Evolutionary conservation across 1,139 yeast genomes (phyloP).

Genomic region (Magnusiomyces suaveolens): DNA sequence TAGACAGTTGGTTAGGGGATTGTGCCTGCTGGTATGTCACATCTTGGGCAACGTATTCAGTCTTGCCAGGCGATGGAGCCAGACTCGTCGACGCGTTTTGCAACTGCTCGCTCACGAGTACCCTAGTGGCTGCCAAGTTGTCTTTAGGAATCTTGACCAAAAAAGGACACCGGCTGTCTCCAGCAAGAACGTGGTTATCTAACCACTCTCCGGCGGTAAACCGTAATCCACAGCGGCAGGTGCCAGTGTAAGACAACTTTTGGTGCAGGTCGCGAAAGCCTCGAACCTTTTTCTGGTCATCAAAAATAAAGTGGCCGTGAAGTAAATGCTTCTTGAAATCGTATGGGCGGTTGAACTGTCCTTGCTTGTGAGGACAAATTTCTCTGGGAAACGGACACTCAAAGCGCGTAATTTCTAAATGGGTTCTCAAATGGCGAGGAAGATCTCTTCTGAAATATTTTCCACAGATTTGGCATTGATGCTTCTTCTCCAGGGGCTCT

Average conservation of each 20-base stretch:
- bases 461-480: conserved; percentile 47
- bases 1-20: neutral
- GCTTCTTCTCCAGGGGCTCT: conserved; percentile 18
- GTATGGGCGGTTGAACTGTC: conserved; percentile 58
- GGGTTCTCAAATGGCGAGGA: conserved; percentile 57
- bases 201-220: conserved; percentile 50
- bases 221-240: conserved; percentile 49
- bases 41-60: neutral
- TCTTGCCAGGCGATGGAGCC: neutral
- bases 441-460: conserved; percentile 52
- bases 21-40: neutral
- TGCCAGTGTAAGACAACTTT: conserved; percentile 45
- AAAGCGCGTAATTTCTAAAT: conserved; percentile 49
- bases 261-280: conserved; percentile 45
- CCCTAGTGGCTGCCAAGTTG: conserved; percentile 7
- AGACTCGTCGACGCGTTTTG: neutral
- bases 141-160: conserved; percentile 8
- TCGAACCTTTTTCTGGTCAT: conserved; percentile 36
- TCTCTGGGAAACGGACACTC: conserved; percentile 49
- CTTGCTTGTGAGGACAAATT: conserved; percentile 51
- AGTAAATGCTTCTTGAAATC: conserved; percentile 60
- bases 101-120: conserved; percentile 1
- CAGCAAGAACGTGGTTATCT: conserved; percentile 42
- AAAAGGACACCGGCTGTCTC: conserved; percentile 17
- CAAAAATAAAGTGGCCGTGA: conserved; percentile 52